These are phyloP conservation scores for Boechera retrofracta DNA, from an alignment of 345 rosid species.

Conservation along the genomic window DNA sequence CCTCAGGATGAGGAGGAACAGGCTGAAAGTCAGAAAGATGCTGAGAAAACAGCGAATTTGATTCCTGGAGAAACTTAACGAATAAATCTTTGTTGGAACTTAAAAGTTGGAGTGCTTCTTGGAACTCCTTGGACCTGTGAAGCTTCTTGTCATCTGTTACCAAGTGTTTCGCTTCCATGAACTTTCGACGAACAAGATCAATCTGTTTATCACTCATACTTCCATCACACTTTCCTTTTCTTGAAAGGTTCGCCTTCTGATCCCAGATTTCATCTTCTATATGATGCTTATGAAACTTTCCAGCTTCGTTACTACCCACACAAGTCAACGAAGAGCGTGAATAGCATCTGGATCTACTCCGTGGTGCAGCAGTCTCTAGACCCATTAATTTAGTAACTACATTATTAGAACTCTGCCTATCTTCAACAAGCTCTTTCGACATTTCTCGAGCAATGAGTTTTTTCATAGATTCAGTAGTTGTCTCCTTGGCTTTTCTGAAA, in stretches of 20 bases:
- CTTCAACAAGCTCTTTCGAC: slow-evolving; percentile 69
- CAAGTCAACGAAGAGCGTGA: slow-evolving; percentile 22
- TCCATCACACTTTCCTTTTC: slow-evolving; percentile 51
- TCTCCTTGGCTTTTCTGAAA: slow-evolving; percentile 11
- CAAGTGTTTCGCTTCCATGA: slow-evolving; percentile 79
- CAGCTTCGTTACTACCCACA: slow-evolving; percentile 3
- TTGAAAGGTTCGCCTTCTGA: slow-evolving; percentile 11
- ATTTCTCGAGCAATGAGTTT: slow-evolving; percentile 71
- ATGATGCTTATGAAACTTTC: slow-evolving; percentile 1
- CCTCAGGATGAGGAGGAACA: slow-evolving; percentile 61
- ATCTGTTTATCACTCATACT: slow-evolving; percentile 54
- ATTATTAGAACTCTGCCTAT: slow-evolving; percentile 58
- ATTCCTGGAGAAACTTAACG: slow-evolving; percentile 76
- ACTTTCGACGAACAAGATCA: slow-evolving; percentile 86
- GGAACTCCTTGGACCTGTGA: slow-evolving; percentile 80
- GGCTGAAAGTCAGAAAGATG: slow-evolving; percentile 55
- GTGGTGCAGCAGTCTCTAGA: slow-evolving; percentile 56
- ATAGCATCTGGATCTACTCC: slow-evolving; percentile 34
- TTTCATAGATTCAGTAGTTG: slow-evolving; percentile 54
- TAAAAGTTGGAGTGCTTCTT: slow-evolving; percentile 78
- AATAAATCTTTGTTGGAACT: slow-evolving; percentile 78
- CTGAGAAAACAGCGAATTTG: slow-evolving; percentile 69
- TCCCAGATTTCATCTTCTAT: slow-evolving; percentile 4
- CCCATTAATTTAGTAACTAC: slow-evolving; percentile 97
- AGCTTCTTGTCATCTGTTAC: slow-evolving; percentile 78